Evolutionary conservation across 306 rosid genomes (phyloP).

Genomic region (Quillaja saponaria): DNA sequence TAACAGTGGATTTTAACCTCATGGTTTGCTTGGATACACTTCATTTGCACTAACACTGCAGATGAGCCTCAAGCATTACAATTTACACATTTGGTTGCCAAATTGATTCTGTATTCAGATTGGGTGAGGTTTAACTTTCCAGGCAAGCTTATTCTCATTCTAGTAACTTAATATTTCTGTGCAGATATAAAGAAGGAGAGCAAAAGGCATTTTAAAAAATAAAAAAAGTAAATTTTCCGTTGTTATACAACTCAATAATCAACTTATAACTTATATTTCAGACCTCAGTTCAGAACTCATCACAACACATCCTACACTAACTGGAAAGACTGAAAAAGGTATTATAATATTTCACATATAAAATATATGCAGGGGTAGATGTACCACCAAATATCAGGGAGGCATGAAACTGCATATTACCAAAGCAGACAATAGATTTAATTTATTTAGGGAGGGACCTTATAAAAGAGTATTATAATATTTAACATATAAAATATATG

Average conservation of each 20-base stretch:
- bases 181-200: conserved; percentile 1
- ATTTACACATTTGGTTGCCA: background rate
- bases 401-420: too few species aligned
- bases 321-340: background rate
- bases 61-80: background rate
- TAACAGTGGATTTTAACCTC: conserved; percentile 14
- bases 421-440: background rate
- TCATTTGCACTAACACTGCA: background rate
- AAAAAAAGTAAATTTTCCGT: background rate
- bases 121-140: background rate
- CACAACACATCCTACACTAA: background rate
- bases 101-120: too few species aligned
- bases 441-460: background rate
- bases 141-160: conserved; percentile 12
- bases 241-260: background rate
- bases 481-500: background rate
- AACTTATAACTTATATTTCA: background rate
- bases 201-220: background rate
- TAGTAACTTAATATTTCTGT: background rate
- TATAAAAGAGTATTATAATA: background rate
- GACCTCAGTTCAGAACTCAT: background rate
- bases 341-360: too few species aligned
- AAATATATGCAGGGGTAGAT: too few species aligned
- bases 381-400: background rate
- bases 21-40: background rate